Evolutionary conservation across 2,329 filamentous ascomycete species (phyloP).

Genomic region (Trichophyton rubrum): DNA sequence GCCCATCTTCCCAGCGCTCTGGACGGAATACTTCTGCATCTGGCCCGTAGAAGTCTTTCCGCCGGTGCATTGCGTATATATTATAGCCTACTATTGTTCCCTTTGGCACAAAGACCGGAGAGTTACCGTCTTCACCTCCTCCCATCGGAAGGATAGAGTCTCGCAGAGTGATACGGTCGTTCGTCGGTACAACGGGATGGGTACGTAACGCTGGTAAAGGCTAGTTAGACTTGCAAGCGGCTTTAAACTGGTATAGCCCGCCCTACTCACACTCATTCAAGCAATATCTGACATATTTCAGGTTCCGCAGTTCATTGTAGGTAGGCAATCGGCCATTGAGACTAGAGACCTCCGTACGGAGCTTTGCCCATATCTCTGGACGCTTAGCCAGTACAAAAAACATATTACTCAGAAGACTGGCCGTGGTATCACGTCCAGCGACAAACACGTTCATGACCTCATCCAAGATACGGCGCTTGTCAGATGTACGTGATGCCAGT

Average conservation of each 20-base stretch:
- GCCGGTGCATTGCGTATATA: constrained; percentile 60
- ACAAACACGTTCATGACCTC: constrained; percentile 55
- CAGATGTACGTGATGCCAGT: constrained; percentile 53
- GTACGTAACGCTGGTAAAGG: constrained; percentile 25
- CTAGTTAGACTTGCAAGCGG: constrained; percentile 52
- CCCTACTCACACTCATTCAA: constrained; percentile 9
- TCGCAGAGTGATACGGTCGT: constrained; percentile 28
- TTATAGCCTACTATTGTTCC: constrained; percentile 55
- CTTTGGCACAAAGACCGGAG: constrained; percentile 50
- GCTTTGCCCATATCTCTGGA: constrained; percentile 26
- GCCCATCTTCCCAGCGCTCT: constrained; percentile 52
- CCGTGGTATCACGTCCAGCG: constrained; percentile 44
- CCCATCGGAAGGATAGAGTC: constrained; percentile 38
- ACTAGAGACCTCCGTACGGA: constrained; percentile 40
- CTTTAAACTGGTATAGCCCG: too few species aligned
- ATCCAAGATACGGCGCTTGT: constrained; percentile 49
- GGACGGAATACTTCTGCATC: constrained; percentile 39
- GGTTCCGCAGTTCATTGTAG: constrained; percentile 11
- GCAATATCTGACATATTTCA: constrained; percentile 9
- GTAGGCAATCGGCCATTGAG: neutral
- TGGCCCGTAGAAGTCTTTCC: constrained; percentile 47
- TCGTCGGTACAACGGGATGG: constrained; percentile 37
- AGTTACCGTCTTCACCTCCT: constrained; percentile 48
- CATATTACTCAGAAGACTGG: constrained; percentile 33
- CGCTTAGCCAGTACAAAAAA: constrained; percentile 41